Evolutionary conservation across 805 yeast species (phyloP).

Genomic region (Cyberlindnera nakhonratchasimensis): DNA sequence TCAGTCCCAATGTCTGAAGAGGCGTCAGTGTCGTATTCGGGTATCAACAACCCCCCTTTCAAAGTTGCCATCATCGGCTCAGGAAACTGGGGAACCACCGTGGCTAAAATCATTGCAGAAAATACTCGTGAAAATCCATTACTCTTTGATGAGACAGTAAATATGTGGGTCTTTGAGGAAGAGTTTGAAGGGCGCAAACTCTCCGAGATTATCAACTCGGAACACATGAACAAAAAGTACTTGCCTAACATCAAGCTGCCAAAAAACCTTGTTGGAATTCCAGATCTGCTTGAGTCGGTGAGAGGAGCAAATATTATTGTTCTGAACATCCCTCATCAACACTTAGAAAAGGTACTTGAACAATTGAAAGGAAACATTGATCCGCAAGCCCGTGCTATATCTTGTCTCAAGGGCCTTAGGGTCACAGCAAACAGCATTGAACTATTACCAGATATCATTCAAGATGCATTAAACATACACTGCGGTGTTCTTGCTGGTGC

Average conservation of each 20-base stretch:
- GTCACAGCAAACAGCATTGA: slow-evolving; percentile 78
- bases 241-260: slow-evolving; percentile 84
- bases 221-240: slow-evolving; percentile 90
- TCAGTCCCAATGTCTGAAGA: slow-evolving; percentile 7
- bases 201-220: slow-evolving; percentile 81
- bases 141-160: slow-evolving; percentile 64
- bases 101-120: slow-evolving; percentile 91
- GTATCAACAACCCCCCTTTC: slow-evolving; percentile 35
- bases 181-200: slow-evolving; percentile 64
- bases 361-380: slow-evolving; percentile 73
- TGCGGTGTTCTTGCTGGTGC: slow-evolving; percentile 98
- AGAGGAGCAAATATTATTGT: slow-evolving; percentile 76
- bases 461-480: slow-evolving; percentile 71
- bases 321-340: slow-evolving; percentile 96
- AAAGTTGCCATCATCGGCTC: slow-evolving; percentile 78
- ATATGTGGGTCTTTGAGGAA: slow-evolving; percentile 96
- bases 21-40: slow-evolving; percentile 17
- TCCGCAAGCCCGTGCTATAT: slow-evolving; percentile 74
- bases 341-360: slow-evolving; percentile 65
- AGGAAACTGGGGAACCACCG: slow-evolving; percentile 98
- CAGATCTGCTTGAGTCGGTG: slow-evolving; percentile 71
- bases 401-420: slow-evolving; percentile 91
- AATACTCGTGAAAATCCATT: slow-evolving; percentile 67
- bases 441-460: slow-evolving; percentile 69
- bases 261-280: slow-evolving; percentile 73